Percentiles rank a stretch among this genome's conserved stretches.
Conservation (phyloP, 106 monocot species). For the Dendrobium huoshanense region DNA sequence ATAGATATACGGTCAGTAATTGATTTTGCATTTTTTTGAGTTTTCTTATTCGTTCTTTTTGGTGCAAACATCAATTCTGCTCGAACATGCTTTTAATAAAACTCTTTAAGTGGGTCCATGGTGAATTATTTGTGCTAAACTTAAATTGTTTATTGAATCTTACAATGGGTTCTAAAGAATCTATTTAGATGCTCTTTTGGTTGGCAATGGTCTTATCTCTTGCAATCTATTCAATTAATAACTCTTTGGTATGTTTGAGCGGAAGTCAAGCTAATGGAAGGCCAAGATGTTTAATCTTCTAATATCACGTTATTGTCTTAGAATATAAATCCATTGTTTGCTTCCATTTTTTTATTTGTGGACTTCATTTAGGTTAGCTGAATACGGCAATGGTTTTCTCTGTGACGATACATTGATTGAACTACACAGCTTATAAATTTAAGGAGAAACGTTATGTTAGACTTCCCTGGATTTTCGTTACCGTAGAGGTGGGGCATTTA, state of each 20-base stretch:
- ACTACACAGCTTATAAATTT: background rate
- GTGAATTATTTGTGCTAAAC: background rate
- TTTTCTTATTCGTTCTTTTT: background rate
- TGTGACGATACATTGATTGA: background rate
- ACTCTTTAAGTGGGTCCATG: background rate
- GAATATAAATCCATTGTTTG: background rate
- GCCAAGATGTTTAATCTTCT: background rate
- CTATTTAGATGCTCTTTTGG: background rate
- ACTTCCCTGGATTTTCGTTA: too few relatives aligned
- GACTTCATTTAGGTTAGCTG: background rate
- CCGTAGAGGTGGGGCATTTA: too few relatives aligned
- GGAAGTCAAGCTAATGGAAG: background rate
- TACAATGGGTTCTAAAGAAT: background rate
- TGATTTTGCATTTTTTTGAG: background rate
- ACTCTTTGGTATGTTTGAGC: background rate
- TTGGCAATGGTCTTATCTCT: background rate
- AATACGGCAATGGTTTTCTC: background rate
- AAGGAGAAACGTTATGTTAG: background rate
- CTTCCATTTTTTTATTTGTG: background rate
- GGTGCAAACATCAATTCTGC: background rate
- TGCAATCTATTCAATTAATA: background rate
- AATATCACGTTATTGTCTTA: background rate
- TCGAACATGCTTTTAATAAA: background rate
- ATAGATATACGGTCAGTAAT: slow-evolving; percentile 69
- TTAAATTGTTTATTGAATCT: background rate